Base-by-base conservation (phyloP, 768 basidiomycete genomes). In the Mycena crocata region DNA sequence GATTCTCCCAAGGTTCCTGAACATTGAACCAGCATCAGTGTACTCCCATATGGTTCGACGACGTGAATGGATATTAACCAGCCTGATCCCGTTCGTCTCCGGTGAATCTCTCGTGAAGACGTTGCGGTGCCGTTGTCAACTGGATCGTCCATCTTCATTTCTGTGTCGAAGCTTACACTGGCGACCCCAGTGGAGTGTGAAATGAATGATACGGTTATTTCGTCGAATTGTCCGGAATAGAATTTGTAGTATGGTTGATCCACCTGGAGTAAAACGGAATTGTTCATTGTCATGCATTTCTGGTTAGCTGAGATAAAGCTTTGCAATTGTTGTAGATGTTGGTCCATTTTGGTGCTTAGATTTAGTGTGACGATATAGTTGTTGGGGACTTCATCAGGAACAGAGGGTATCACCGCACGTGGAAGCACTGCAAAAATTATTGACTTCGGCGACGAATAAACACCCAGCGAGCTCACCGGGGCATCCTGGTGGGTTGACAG, bases 161-260 rank as follows among this genome's bases (percentile, higher is more conserved):
- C n/a, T n/a, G n/a, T n/a, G n/a, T n/a, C n/a, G n/a, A n/a, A n/a
- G n/a, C n/a, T n/a, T n/a, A n/a, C n/a, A n/a, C n/a, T n/a, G n/a
- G n/a, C n/a, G n/a, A 40, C 39, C 12, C 52, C 52, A 34, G 23
- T n/a, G 24, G 39, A n/a, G 9, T 14, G 9, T 5, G 35, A 37
- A 26, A 55, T 55, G 15, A 35, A 55, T n/a, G 19, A n/a, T n/a
- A 55, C 21, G 12, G 40, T 37, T 10, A 34, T n/a, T 31, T 37
- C 52, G 24, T 55, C 52, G 52, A 55, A 55, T 5, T 13, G 23
- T 23, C 52, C 52, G 19, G 52, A 12, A 28, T 55, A 55, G 34
- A 55, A 55, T 24, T 55, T 55, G 15, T 39, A 14, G 52, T 39
- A 55, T 6, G 52, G 23, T 37, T 55, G 28, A 24, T 55, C 52